These are phyloP conservation scores for Metschnikowia bowlesiae DNA, from an alignment of 805 yeast genomes.

Conservation along the genomic window DNA sequence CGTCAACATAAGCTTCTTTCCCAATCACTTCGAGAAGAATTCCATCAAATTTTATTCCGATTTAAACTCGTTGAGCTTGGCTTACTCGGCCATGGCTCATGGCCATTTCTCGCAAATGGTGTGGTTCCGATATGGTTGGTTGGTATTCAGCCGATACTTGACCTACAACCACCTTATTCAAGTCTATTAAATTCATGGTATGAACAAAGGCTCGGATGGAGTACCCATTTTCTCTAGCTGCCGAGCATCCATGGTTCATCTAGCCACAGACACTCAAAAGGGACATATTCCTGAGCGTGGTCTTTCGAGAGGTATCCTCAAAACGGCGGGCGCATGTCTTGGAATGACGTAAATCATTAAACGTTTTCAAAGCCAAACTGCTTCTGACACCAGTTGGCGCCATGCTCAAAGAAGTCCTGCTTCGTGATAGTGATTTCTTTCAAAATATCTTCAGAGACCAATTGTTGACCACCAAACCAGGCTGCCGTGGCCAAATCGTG, in stretches of 20 bases:
- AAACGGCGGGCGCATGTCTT: no score
- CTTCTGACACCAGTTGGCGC: conserved; percentile 54
- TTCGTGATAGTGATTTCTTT: conserved; percentile 59
- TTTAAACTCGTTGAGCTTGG: conserved; percentile 36
- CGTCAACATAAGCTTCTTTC: conserved; percentile 36
- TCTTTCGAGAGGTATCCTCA: no score
- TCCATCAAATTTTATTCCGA: conserved; percentile 34
- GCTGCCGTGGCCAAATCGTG: conserved; percentile 23
- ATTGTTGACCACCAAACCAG: conserved; percentile 36
- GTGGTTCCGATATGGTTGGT: conserved; percentile 93
- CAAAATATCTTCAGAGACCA: conserved; percentile 39
- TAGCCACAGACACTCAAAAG: no score
- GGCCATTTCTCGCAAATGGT: conserved; percentile 90
- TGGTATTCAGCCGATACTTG: conserved; percentile 70
- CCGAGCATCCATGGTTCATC: no score
- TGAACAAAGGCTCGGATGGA: no score
- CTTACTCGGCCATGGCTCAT: conserved; percentile 68
- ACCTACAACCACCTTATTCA: conserved; percentile 63
- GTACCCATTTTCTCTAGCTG: no score
- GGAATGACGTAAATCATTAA: background rate
- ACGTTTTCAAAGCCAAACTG: conserved; percentile 43
- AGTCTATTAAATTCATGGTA: conserved; percentile 4
- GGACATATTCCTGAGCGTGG: no score
- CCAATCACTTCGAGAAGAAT: conserved; percentile 6
- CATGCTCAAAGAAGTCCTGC: conserved; percentile 83